These are phyloP conservation scores for Penicillium sp. DNA, from an alignment of 2,329 filamentous ascomycete genomes.

Conservation along the genomic window DNA sequence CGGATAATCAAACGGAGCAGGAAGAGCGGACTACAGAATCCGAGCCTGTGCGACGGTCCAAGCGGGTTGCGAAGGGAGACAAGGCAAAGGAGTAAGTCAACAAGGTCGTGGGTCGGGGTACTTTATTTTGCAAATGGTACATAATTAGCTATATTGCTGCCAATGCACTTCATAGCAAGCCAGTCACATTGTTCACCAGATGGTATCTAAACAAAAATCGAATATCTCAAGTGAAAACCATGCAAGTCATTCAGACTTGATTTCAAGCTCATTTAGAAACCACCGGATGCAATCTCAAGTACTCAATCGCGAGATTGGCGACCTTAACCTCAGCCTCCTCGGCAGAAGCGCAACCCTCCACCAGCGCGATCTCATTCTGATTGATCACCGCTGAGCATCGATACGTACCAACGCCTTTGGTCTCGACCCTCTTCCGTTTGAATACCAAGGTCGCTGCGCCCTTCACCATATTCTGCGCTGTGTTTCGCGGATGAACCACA, in stretches of 20 bases:
- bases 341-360: constrained; percentile 25
- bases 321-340: constrained; percentile 35
- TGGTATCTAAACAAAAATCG: not conserved
- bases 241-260: not conserved
- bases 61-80: constrained; percentile 27
- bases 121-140: not conserved
- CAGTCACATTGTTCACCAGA: not conserved
- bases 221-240: not conserved
- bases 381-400: constrained; percentile 19
- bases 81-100: constrained; percentile 28
- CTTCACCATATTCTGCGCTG: constrained; percentile 59
- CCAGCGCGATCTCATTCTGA: constrained; percentile 16
- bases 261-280: not conserved
- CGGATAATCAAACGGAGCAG: constrained; percentile 16
- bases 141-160: not conserved
- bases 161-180: not conserved
- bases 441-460: constrained; percentile 13
- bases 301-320: constrained; percentile 20
- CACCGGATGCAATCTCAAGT: constrained; percentile 3
- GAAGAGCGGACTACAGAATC: constrained; percentile 9
- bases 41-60: constrained; percentile 23
- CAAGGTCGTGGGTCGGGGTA: not conserved
- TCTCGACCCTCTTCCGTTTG: constrained; percentile 14
- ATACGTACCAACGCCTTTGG: constrained; percentile 22
- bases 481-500: constrained; percentile 63